Conservation (phyloP, 495 filamentous ascomycete species). For the Annulohypoxylon stygium region DNA sequence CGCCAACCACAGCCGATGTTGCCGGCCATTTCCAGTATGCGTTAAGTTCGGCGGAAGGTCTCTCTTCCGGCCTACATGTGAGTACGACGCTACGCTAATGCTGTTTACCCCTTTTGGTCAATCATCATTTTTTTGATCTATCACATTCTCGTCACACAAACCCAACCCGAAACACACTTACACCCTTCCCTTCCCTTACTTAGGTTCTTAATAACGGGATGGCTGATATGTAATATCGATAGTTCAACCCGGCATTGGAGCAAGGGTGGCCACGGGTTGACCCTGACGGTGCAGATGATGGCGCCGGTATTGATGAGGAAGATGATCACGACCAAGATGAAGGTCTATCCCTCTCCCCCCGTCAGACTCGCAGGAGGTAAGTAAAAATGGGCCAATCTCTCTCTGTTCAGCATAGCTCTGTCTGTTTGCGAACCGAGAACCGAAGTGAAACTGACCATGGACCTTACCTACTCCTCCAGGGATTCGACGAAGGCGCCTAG, state of each 20-base stretch:
- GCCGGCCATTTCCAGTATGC: conserved; percentile 33
- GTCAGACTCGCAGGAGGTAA: conserved; percentile 30
- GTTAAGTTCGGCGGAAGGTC: conserved; percentile 25
- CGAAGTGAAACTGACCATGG: conserved; percentile 27
- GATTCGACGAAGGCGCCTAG: conserved; percentile 31
- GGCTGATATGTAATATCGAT: conserved; percentile 20
- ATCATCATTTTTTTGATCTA: conserved; percentile 15
- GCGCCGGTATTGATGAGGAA: conserved; percentile 27
- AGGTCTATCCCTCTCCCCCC: conserved; percentile 24
- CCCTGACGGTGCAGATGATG: conserved; percentile 22
- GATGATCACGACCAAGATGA: conserved; percentile 32
- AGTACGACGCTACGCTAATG: background rate
- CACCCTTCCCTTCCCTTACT: conserved; percentile 12
- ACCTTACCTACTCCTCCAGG: conserved; percentile 18
- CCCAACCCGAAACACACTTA: background rate
- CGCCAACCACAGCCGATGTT: conserved; percentile 14
- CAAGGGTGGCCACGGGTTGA: conserved; percentile 31
- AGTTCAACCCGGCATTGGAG: conserved; percentile 35
- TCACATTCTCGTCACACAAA: conserved; percentile 1
- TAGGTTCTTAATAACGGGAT: background rate
- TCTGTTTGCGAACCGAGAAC: conserved; percentile 2
- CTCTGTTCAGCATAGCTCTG: conserved; percentile 5
- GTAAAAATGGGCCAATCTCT: conserved; percentile 14
- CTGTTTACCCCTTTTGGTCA: conserved; percentile 13
- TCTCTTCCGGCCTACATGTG: conserved; percentile 23